Conservation (phyloP, 169 alveolate species). For the Theileria equi region DNA sequence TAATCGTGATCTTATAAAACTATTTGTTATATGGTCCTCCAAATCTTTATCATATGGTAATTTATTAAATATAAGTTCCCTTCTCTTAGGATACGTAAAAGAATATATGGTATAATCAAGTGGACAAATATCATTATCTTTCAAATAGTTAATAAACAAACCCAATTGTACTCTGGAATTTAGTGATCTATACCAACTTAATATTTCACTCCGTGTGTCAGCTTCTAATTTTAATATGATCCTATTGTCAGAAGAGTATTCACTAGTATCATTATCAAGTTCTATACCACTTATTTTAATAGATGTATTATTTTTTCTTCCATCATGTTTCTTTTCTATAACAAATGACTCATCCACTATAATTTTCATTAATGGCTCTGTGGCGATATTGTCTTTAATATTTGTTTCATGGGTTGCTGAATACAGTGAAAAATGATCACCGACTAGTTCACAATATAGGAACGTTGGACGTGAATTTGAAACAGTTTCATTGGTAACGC, state of each 20-base stretch:
- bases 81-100: slow-evolving; percentile 13
- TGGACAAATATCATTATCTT: slow-evolving; percentile 8
- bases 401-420: not conserved
- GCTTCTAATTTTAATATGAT: slow-evolving; percentile 3
- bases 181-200: not conserved
- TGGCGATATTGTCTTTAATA: not conserved
- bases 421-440: slow-evolving; percentile 11
- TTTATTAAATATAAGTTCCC: slow-evolving; percentile 9
- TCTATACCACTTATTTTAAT: slow-evolving; percentile 1
- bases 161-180: slow-evolving; percentile 7
- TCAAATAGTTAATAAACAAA: slow-evolving; percentile 7
- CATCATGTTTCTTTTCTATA: slow-evolving; percentile 1
- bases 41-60: slow-evolving; percentile 8
- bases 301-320: not conserved
- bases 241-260: not conserved
- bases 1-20: not conserved
- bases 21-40: not conserved
- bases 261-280: not conserved
- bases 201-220: slow-evolving; percentile 6
- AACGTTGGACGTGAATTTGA: not conserved
- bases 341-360: slow-evolving; percentile 26
- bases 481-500: slow-evolving; percentile 44
- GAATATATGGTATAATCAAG: slow-evolving; percentile 7
- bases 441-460: slow-evolving; percentile 40
- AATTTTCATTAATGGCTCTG: slow-evolving; percentile 5